These are phyloP conservation scores for Paxillus involutus DNA, from an alignment of 768 basidiomycete genomes.

Conservation along the genomic window DNA sequence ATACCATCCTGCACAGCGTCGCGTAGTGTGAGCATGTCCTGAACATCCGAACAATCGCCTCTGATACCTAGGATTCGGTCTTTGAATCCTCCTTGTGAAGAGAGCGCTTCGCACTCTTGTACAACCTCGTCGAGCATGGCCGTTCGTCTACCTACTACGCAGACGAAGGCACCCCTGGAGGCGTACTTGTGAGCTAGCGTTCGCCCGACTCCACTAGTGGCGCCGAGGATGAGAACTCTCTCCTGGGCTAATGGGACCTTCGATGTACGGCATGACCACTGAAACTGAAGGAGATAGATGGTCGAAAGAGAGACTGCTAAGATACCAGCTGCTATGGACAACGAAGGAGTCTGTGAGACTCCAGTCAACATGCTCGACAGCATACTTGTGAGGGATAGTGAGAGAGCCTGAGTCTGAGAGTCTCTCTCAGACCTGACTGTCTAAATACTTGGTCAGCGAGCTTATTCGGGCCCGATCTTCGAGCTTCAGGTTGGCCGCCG, in stretches of 20 bases:
- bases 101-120: slow-evolving; percentile 50
- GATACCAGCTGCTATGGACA: slow-evolving; percentile 9
- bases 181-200: slow-evolving; percentile 72
- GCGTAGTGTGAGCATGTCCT: slow-evolving; percentile 67
- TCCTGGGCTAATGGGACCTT: slow-evolving; percentile 50
- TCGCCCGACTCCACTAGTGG: slow-evolving; percentile 80
- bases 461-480: no score
- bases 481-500: no score
- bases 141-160: slow-evolving; percentile 68
- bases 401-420: not conserved
- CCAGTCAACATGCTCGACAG: slow-evolving; percentile 5
- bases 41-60: slow-evolving; percentile 64
- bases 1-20: slow-evolving; percentile 53
- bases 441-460: no score
- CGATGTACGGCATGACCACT: slow-evolving; percentile 27
- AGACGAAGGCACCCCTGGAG: slow-evolving; percentile 70
- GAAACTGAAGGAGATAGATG: slow-evolving; percentile 16
- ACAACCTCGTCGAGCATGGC: slow-evolving; percentile 56
- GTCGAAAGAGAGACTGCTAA: slow-evolving; percentile 15
- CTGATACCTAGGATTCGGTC: slow-evolving; percentile 46
- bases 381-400: not conserved
- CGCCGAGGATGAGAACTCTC: slow-evolving; percentile 80
- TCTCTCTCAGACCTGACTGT: no score
- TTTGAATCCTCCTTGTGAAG: slow-evolving; percentile 15
- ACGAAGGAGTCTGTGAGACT: slow-evolving; percentile 2